Percentiles rank a stretch among this genome's conserved stretches.
phyloP scores from a whole-genome alignment of 2,329 filamentous ascomycete genomes.

The Colletotrichum salicis region DNA sequence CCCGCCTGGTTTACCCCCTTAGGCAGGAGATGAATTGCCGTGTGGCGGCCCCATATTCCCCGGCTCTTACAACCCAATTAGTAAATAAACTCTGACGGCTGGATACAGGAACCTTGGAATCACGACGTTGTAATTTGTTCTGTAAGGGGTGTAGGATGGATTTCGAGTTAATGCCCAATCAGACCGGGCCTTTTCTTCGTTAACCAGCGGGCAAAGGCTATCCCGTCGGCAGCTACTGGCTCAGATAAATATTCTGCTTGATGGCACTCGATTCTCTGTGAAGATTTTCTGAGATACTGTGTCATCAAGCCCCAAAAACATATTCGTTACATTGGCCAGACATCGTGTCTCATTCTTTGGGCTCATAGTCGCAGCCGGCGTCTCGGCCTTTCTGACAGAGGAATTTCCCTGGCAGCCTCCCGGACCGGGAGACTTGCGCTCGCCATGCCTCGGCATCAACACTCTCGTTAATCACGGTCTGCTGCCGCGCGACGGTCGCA shows the following conservation, averaged over 20 bases:
- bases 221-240: background rate
- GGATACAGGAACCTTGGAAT: background rate
- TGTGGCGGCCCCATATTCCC: background rate
- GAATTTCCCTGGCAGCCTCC: constrained; percentile 10
- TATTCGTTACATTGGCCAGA: background rate
- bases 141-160: background rate
- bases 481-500: constrained; percentile 28
- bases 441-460: constrained; percentile 40
- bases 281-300: too few species aligned
- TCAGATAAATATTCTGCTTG: background rate
- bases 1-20: background rate
- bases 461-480: constrained; percentile 39
- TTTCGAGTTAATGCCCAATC: background rate
- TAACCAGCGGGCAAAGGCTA: background rate
- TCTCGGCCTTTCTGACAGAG: constrained; percentile 1
- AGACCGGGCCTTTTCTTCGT: background rate
- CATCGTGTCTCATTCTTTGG: background rate
- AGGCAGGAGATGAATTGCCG: background rate
- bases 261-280: background rate
- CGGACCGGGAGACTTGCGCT: constrained; percentile 14
- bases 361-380: background rate
- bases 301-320: background rate
- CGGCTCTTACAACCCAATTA: background rate
- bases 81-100: background rate
- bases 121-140: background rate